A percentile compares a stretch with the other conserved stretches of the same genome.
These are phyloP conservation scores for Phylloboletellus chloephorus DNA, from an alignment of 1,284 basidiomycete genomes.

Conservation along the genomic window DNA sequence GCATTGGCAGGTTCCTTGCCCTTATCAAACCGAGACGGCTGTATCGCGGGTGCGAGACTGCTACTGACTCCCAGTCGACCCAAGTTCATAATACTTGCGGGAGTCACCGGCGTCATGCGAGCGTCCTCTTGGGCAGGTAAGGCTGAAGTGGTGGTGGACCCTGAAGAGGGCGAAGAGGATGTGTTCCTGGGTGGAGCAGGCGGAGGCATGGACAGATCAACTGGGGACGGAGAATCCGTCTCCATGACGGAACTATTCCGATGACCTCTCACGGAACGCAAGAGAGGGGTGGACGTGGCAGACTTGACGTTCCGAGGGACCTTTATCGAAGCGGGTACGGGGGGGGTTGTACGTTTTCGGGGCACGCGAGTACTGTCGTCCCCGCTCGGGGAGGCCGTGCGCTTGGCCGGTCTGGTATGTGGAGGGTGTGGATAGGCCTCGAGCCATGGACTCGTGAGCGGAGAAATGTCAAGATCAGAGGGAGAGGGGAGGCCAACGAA, in stretches of 20 bases:
- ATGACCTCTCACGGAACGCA: slow-evolving; percentile 39
- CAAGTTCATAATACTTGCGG: slow-evolving; percentile 83
- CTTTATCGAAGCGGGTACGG: slow-evolving; percentile 29
- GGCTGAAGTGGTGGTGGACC: not conserved
- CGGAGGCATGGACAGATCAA: slow-evolving; percentile 80
- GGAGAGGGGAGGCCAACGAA: slow-evolving; percentile 37
- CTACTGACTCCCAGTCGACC: slow-evolving; percentile 52
- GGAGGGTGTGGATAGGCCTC: slow-evolving; percentile 43
- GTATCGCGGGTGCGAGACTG: slow-evolving; percentile 33
- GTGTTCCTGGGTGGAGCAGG: slow-evolving; percentile 42
- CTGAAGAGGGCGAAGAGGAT: slow-evolving; percentile 16
- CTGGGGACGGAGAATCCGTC: slow-evolving; percentile 70
- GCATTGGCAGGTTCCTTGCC: slow-evolving; percentile 29
- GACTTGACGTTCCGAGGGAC: slow-evolving; percentile 47
- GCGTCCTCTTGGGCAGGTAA: slow-evolving; percentile 15
- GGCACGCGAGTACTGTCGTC: slow-evolving; percentile 39
- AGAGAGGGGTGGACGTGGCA: slow-evolving; percentile 57
- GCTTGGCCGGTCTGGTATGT: slow-evolving; percentile 34
- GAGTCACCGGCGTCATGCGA: slow-evolving; percentile 73
- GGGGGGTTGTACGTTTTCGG: slow-evolving; percentile 48
- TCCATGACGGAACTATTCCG: slow-evolving; percentile 39
- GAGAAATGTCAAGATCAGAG: slow-evolving; percentile 62
- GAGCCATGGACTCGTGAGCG: slow-evolving; percentile 72
- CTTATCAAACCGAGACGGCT: slow-evolving; percentile 22
- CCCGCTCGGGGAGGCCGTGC: slow-evolving; percentile 36